Base-by-base conservation (phyloP, 129 eudicot species). In the Heracleum sosnowskyi region DNA sequence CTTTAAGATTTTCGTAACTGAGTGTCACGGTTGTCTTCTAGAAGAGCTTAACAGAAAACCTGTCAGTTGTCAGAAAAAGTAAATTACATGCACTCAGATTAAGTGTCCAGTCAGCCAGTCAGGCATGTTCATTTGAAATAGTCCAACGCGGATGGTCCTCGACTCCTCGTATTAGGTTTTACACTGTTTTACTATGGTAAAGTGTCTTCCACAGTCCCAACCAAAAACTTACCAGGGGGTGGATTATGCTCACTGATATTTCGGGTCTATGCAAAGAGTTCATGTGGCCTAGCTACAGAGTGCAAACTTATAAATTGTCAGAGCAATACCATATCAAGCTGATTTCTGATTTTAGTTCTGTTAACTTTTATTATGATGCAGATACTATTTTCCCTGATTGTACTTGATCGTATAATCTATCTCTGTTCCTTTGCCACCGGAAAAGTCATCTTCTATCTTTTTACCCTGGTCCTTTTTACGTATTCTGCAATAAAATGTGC, bases 351-450 rank as follows among this genome's bases (percentile, higher is more conserved):
- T 20, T 22, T 40, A 24, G 2, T 40, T 40, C 1, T 18, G 16
- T 64, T 3, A 77, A 22, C 22, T 34, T 53, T 46, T 29, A 53
- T 41, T 41, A 33, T 72, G 12, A 22, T 73, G 82, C 82, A 80
- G 82, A 60, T 80, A 11, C 83, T 87, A 24, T 87, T 87, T 84
- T 87, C 84, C 83, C 71, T 87, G 45, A 87, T 87, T 77, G 90
- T 87, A 76, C 86, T 87, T 31, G 90, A 87, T 75, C 90, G 90
- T 44, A 79, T 87, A 34, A 87, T 87, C 22, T 87, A 87, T 66
- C 71, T 87, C 47, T 84, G 90, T 55, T 87, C 90, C 16, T 84
- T 87, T 51, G 88, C 86, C 51, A 84, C 86, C 16, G 90, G 88
- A 35, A 87, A 87, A 79, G 90, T 87, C 77, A 77, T 87, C 47